A percentile compares a stretch with the other conserved stretches of the same genome.
phyloP scores from a whole-genome alignment of 176 grass and related monocot species.

The Microstegium vimineum region DNA sequence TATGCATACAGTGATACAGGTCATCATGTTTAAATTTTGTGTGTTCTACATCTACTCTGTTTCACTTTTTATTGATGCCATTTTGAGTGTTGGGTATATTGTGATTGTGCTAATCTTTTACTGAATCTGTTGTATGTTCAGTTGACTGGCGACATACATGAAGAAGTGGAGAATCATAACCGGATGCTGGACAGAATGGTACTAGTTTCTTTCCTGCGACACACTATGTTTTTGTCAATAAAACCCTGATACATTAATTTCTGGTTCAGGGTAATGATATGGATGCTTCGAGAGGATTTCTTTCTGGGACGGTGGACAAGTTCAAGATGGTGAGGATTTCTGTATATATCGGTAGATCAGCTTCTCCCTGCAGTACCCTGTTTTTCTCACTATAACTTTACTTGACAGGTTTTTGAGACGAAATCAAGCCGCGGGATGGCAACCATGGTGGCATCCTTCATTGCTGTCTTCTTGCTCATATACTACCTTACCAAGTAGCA shows the following conservation, averaged over 20 bases:
- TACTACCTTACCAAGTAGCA: constrained; percentile 80
- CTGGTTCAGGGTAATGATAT: constrained; percentile 76
- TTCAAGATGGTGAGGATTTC: constrained; percentile 70
- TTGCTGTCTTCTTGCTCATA: constrained; percentile 75
- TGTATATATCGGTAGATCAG: background rate
- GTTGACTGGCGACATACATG: constrained; percentile 86
- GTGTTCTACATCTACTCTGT: background rate
- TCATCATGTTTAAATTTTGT: background rate
- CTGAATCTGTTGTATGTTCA: constrained; percentile 38
- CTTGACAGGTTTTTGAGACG: constrained; percentile 69
- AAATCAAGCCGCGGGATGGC: constrained; percentile 81
- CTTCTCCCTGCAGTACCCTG: background rate
- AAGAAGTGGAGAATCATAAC: constrained; percentile 90
- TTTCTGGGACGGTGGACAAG: constrained; percentile 77
- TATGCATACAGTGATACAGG: background rate
- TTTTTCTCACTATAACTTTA: background rate
- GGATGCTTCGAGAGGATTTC: constrained; percentile 84
- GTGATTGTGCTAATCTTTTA: background rate
- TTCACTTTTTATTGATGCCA: background rate
- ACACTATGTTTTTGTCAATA: background rate
- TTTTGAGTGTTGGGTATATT: background rate
- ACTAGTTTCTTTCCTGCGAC: constrained; percentile 13
- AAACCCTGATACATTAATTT: constrained; percentile 6
- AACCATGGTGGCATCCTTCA: constrained; percentile 67
- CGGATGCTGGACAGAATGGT: constrained; percentile 78